Percentiles rank a stretch among this genome's conserved stretches.
These are phyloP conservation scores for Exophiala oligosperma DNA, from an alignment of 2,329 filamentous ascomycete species.

Conservation along the genomic window DNA sequence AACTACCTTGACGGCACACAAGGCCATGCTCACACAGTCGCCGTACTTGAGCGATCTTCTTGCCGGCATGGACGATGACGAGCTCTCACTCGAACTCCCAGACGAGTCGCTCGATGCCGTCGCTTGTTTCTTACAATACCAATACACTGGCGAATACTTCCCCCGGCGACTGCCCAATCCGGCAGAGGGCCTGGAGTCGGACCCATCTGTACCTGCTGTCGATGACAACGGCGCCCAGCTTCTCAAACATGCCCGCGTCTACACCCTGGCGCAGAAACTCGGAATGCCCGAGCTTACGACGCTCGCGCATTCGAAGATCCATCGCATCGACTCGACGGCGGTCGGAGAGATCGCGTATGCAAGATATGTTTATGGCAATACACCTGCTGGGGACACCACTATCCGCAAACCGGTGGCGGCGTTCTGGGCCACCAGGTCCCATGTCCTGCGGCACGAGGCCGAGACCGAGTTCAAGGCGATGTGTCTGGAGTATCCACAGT, in stretches of 20 bases:
- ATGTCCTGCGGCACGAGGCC: slow-evolving; percentile 80
- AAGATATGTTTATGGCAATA: slow-evolving; percentile 83
- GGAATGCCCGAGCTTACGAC: slow-evolving; percentile 67
- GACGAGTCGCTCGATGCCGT: slow-evolving; percentile 71
- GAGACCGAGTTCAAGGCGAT: slow-evolving; percentile 81
- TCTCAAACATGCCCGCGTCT: slow-evolving; percentile 84
- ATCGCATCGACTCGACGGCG: slow-evolving; percentile 83
- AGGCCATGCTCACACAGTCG: slow-evolving; percentile 71
- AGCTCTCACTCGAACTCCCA: slow-evolving; percentile 58
- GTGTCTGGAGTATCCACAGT: slow-evolving; percentile 87
- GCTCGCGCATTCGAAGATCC: slow-evolving; percentile 84
- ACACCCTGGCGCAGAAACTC: slow-evolving; percentile 83
- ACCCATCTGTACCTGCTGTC: slow-evolving; percentile 63
- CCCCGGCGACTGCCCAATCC: slow-evolving; percentile 61
- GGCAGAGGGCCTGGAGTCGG: slow-evolving; percentile 67
- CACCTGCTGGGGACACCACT: slow-evolving; percentile 64
- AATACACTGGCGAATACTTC: slow-evolving; percentile 87
- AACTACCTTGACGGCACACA: slow-evolving; percentile 73
- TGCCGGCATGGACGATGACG: slow-evolving; percentile 9
- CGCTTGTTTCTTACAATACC: slow-evolving; percentile 77
- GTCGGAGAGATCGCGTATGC: slow-evolving; percentile 91
- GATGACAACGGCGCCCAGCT: slow-evolving; percentile 82
- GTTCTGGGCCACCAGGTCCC: slow-evolving; percentile 82
- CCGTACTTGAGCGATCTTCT: slow-evolving; percentile 61
- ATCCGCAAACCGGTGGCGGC: slow-evolving; percentile 83